phyloP scores from a whole-genome alignment of 805 yeast species.

The Zygoascus biomembranicola region DNA sequence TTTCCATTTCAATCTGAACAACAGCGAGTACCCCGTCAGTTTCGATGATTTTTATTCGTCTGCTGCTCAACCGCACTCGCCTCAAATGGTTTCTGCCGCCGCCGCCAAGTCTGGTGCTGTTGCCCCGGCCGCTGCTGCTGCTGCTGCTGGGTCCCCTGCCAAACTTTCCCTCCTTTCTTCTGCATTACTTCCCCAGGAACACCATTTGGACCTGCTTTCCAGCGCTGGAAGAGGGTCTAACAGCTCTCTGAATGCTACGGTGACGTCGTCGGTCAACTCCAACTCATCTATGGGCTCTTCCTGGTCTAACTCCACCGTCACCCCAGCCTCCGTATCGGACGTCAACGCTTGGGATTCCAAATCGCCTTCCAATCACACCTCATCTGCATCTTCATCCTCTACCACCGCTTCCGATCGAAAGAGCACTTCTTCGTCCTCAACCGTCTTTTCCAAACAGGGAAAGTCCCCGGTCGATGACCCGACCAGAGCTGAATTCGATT shows the following conservation, averaged over 20 bases:
- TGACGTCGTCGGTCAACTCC: conserved; percentile 5
- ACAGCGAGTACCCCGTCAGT: background rate
- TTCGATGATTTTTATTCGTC: conserved; percentile 1
- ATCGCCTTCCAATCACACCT: background rate
- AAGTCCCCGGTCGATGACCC: conserved; percentile 18
- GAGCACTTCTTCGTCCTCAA: background rate
- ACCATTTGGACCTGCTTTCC: background rate
- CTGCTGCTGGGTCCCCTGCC: background rate
- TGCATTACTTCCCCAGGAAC: background rate
- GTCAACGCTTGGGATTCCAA: background rate
- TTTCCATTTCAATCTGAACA: background rate
- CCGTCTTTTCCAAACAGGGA: background rate
- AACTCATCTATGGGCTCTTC: background rate
- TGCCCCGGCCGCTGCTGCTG: background rate
- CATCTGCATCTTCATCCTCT: background rate
- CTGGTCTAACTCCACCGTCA: conserved; percentile 1
- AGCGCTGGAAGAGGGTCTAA: background rate
- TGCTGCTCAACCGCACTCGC: background rate
- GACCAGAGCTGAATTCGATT: conserved; percentile 37
- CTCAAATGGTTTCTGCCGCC: background rate
- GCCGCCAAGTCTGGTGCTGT: background rate
- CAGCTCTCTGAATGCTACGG: background rate
- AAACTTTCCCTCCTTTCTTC: background rate
- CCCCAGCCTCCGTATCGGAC: background rate
- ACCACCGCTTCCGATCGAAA: background rate